These are phyloP conservation scores for Benincasa hispida DNA, from an alignment of 306 rosid genomes.

Conservation along the genomic window DNA sequence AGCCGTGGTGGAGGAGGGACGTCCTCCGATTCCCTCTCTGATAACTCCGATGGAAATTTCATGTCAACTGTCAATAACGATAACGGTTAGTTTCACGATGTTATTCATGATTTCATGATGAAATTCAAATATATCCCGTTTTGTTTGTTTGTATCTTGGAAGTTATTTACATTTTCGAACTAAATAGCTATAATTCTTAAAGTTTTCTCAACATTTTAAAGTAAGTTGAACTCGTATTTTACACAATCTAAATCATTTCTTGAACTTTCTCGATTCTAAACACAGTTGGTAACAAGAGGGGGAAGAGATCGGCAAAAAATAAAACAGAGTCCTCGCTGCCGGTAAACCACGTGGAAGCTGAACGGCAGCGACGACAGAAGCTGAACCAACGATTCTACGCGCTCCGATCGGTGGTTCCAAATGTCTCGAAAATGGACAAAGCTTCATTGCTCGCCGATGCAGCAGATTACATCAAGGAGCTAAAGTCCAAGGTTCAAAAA, in stretches of 20 bases:
- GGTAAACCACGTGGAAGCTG: conserved; percentile 46
- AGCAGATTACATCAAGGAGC: conserved; percentile 34
- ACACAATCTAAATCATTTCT: neutral
- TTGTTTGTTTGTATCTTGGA: neutral
- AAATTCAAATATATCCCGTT: neutral
- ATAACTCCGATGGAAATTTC: conserved; percentile 2
- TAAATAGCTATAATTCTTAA: no score
- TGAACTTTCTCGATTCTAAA: neutral
- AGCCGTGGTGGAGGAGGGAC: neutral
- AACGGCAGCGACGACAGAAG: conserved; percentile 42
- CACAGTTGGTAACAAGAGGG: neutral
- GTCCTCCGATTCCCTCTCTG: conserved; percentile 3
- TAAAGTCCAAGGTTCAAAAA: conserved; percentile 20
- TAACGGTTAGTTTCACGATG: neutral
- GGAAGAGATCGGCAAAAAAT: neutral
- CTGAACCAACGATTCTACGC: conserved; percentile 53
- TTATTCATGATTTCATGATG: neutral
- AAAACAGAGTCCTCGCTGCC: conserved; percentile 3
- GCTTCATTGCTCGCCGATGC: conserved; percentile 57
- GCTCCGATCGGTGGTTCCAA: conserved; percentile 52
- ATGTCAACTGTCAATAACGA: neutral
- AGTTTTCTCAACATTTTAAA: no score
- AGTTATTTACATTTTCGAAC: neutral
- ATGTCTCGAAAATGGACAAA: conserved; percentile 66
- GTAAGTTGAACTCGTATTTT: no score